These are phyloP conservation scores for Arctium lappa DNA, from an alignment of 129 eudicot genomes.

Conservation along the genomic window DNA sequence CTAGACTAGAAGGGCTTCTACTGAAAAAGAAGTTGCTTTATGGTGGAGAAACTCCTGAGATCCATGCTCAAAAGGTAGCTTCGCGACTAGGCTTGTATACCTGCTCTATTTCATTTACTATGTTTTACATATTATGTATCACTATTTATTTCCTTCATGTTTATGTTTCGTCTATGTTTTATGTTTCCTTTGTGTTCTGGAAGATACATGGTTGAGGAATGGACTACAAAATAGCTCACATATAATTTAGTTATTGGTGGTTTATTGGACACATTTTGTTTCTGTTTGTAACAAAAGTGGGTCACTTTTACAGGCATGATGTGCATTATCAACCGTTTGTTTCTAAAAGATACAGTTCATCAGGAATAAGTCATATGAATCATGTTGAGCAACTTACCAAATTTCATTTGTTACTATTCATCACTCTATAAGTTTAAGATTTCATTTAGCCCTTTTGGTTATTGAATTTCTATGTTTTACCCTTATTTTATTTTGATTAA, in stretches of 20 bases:
- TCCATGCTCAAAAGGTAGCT: conserved; percentile 91
- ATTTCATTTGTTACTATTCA: background rate
- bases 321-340: too few species aligned
- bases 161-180: too few species aligned
- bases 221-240: background rate
- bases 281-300: too few species aligned
- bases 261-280: too few species aligned
- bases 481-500: too few species aligned
- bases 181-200: background rate
- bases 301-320: too few species aligned
- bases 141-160: background rate
- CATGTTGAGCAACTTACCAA: background rate
- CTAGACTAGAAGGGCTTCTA: conserved; percentile 80
- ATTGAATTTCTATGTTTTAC: background rate
- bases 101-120: background rate
- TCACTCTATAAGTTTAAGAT: background rate
- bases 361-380: background rate
- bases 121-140: background rate
- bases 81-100: background rate
- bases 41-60: conserved; percentile 81
- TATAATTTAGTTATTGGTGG: too few species aligned
- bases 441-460: background rate
- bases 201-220: background rate
- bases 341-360: background rate
- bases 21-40: conserved; percentile 64